These are phyloP conservation scores for Gossypium turneri DNA, from an alignment of 345 rosid species.

Conservation along the genomic window DNA sequence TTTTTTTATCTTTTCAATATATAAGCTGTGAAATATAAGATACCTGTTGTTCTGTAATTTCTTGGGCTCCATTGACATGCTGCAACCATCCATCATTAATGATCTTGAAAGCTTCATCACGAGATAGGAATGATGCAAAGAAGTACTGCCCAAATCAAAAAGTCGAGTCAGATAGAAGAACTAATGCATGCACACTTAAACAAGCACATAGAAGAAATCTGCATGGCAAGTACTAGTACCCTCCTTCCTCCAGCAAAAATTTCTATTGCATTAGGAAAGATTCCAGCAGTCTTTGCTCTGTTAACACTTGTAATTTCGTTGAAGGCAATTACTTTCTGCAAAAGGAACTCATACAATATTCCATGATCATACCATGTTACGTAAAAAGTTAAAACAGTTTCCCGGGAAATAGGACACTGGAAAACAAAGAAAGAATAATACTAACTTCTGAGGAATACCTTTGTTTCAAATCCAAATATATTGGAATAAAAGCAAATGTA, in stretches of 20 bases:
- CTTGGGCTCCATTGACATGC: conserved; percentile 28
- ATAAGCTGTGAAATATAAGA: conserved; percentile 14
- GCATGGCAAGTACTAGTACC: conserved; percentile 39
- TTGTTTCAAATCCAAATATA: conserved; percentile 98
- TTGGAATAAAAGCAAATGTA: conserved; percentile 91
- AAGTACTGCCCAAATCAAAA: conserved; percentile 47
- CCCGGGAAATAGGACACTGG: not conserved
- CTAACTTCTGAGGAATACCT: conserved; percentile 45
- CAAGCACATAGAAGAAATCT: conserved; percentile 14
- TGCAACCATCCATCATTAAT: conserved; percentile 59
- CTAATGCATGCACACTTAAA: not conserved
- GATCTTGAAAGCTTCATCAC: conserved; percentile 65
- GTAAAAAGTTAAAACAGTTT: not conserved
- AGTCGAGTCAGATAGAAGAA: conserved; percentile 8
- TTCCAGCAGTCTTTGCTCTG: conserved; percentile 96
- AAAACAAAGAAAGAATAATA: conserved; percentile 1
- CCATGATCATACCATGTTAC: conserved; percentile 8
- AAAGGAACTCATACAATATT: conserved; percentile 12
- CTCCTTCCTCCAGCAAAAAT: conserved; percentile 76
- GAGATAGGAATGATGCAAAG: conserved; percentile 69
- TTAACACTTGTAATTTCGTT: conserved; percentile 66
- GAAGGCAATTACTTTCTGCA: conserved; percentile 80
- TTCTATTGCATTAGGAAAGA: conserved; percentile 94
- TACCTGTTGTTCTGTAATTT: conserved; percentile 51
- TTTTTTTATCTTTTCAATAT: not conserved